Evolutionary conservation across 345 rosid species (phyloP).

Genomic region (Citrus cavaleriei): DNA sequence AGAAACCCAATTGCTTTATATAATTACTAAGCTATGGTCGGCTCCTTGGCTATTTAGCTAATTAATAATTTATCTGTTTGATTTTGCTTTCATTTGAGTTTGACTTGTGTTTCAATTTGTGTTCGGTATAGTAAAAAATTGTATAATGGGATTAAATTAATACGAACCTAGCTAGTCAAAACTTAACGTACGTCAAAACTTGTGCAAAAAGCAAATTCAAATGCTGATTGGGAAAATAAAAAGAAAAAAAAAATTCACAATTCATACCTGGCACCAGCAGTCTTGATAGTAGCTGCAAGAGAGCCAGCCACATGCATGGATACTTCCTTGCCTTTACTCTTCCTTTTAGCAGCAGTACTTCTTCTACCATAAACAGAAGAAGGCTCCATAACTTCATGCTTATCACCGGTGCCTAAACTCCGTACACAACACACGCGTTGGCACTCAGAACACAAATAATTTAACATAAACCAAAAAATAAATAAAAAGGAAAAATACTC

Average conservation of each 20-base stretch:
- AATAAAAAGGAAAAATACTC: background rate
- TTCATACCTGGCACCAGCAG: conserved; percentile 31
- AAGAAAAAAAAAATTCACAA: background rate
- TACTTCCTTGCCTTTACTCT: conserved; percentile 33
- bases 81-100: conserved; percentile 34
- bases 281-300: conserved; percentile 19
- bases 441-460: background rate
- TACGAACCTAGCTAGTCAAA: background rate
- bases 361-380: conserved; percentile 37
- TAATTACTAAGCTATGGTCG: background rate
- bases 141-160: background rate
- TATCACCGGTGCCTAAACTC: conserved; percentile 21
- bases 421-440: background rate
- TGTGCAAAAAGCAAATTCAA: background rate
- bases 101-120: conserved; percentile 19
- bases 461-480: background rate
- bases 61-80: conserved; percentile 14
- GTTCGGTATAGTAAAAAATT: background rate
- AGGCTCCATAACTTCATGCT: conserved; percentile 25
- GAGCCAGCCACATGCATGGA: conserved; percentile 22
- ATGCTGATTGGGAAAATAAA: background rate
- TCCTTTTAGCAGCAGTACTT: conserved; percentile 27
- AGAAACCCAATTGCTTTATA: background rate
- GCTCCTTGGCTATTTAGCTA: conserved; percentile 19
- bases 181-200: background rate